Conservation (phyloP, 2,329 filamentous ascomycete species). For the Cryphonectria nitschkei region DNA sequence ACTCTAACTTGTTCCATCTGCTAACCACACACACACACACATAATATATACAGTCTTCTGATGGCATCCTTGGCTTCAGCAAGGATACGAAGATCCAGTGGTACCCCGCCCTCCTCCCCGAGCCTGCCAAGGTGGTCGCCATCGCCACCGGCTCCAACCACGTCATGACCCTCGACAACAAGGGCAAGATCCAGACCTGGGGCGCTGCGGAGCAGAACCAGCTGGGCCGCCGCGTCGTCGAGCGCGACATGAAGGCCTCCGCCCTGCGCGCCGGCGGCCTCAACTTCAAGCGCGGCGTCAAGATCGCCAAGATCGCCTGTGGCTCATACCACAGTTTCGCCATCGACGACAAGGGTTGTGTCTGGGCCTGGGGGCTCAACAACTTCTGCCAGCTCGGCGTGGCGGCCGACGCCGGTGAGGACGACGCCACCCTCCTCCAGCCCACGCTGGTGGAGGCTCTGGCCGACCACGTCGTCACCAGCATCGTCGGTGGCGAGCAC, state of each 20-base stretch:
- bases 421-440: slow-evolving; percentile 72
- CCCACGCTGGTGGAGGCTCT: slow-evolving; percentile 71
- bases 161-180: slow-evolving; percentile 67
- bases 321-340: slow-evolving; percentile 86
- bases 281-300: slow-evolving; percentile 52
- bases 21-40: slow-evolving; percentile 20
- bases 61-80: slow-evolving; percentile 51
- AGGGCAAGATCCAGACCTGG: slow-evolving; percentile 71
- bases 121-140: slow-evolving; percentile 67
- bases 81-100: slow-evolving; percentile 43
- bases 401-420: slow-evolving; percentile 63
- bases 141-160: slow-evolving; percentile 73
- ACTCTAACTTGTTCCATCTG: neutral
- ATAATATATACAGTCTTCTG: slow-evolving; percentile 40
- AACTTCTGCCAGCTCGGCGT: slow-evolving; percentile 79
- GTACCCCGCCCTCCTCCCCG: slow-evolving; percentile 59
- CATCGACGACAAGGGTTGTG: slow-evolving; percentile 68
- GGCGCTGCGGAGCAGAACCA: slow-evolving; percentile 71
- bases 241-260: slow-evolving; percentile 50
- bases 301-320: slow-evolving; percentile 65
- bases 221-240: slow-evolving; percentile 63
- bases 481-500: slow-evolving; percentile 71
- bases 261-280: slow-evolving; percentile 41
- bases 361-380: slow-evolving; percentile 86
- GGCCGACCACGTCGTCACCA: slow-evolving; percentile 62